Base-by-base conservation (phyloP, 805 yeast species). In the Kockiozyma suomiensis region DNA sequence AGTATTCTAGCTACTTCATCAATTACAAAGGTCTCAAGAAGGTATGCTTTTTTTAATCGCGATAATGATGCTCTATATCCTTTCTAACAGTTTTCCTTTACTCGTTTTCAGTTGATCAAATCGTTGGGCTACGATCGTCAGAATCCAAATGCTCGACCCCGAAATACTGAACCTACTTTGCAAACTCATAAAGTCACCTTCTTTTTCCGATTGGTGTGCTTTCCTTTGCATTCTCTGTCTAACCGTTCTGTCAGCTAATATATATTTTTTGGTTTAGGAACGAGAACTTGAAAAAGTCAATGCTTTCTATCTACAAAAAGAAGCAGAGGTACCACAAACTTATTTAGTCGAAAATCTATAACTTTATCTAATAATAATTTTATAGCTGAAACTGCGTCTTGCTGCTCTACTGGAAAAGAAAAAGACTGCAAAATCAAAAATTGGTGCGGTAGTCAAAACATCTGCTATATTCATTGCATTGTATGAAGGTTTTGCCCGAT, bases 201-300 rank as follows among this genome's bases (percentile, higher is more conserved):
- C 73, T 88, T 88, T 76, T 94, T 94, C 78, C 82, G 89, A 68
- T 79, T 94, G 35, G 99, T 94, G 71, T 82, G 99, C 70, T 97
- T 92, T 71, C 78, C 92, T 67, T 97, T n/a, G 90, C 89, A 71
- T 93, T 92, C 72, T 75, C 89, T 47, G 93, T 88, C 70, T 90
- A 90, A 70, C 97, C 92, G 73, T 84, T 92, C 33, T 25, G 23
- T 10, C 30, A 8, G n/a, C n/a, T n/a, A n/a, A n/a, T n/a, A n/a
- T n/a, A n/a, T n/a, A 25, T 7, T 42, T 33, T 12, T 15, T 15
- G 6, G 10, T 30, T 8, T 26, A 59, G 62, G 99, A 94, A 72
- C 83, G 99, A 70, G 99, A 94, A 72, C 79, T 94, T 67, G 99
- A 94, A 70, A 94, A 93, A 72, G 97, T 94, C 57, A 93, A 96